Evolutionary conservation across 2,329 filamentous ascomycete genomes (phyloP).

Genomic region (Claviceps sp.): DNA sequence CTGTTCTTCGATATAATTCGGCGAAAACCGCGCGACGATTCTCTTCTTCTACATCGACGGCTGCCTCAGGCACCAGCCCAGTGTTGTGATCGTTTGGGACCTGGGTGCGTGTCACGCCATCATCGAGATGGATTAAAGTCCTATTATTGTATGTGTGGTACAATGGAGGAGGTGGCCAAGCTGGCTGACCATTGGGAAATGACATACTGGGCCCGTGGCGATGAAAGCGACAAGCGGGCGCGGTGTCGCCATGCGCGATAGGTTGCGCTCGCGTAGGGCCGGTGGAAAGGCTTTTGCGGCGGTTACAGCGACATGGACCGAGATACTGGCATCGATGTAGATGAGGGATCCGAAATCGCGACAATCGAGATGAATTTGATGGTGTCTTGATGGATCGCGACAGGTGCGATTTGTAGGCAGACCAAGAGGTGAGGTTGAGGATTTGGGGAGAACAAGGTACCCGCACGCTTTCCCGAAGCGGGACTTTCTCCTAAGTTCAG

Average conservation of each 20-base stretch:
- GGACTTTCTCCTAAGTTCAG: constrained; percentile 15
- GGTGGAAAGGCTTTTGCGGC: constrained; percentile 30
- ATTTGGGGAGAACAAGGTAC: constrained; percentile 27
- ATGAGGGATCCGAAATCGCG: constrained; percentile 30
- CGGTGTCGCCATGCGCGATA: constrained; percentile 42
- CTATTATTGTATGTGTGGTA: constrained; percentile 32
- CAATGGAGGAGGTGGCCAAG: constrained; percentile 48
- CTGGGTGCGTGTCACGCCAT: constrained; percentile 38
- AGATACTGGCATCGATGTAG: constrained; percentile 39
- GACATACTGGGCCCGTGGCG: constrained; percentile 46
- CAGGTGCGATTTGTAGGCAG: constrained; percentile 35
- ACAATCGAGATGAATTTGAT: constrained; percentile 27
- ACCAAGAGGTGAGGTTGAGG: constrained; percentile 43
- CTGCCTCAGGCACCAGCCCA: constrained; percentile 47
- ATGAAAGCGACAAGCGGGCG: constrained; percentile 32
- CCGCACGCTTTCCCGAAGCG: constrained; percentile 24
- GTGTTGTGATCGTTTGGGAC: constrained; percentile 36
- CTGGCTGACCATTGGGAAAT: constrained; percentile 50
- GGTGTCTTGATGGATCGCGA: constrained; percentile 38
- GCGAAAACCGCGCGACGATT: constrained; percentile 60
- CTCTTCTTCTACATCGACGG: constrained; percentile 50
- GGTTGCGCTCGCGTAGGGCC: constrained; percentile 38
- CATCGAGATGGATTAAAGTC: constrained; percentile 46
- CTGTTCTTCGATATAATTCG: constrained; percentile 62
- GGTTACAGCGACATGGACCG: constrained; percentile 35